A percentile compares a stretch with the other conserved stretches of the same genome.
phyloP scores from a whole-genome alignment of 2,329 filamentous ascomycete species.

The Penicillium digitatum region DNA sequence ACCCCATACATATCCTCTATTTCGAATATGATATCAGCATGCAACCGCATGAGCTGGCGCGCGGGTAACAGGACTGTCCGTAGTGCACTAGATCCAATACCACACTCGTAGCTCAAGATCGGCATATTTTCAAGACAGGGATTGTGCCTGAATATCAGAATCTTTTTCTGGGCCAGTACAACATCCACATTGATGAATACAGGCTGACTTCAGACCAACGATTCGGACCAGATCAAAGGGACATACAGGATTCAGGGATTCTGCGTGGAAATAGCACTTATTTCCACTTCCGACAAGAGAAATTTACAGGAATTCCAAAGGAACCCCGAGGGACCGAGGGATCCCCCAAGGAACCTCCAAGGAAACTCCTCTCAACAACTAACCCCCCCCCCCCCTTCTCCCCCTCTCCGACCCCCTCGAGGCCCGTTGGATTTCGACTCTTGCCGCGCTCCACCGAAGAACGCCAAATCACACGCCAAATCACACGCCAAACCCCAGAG shows the following conservation, averaged over 20 bases:
- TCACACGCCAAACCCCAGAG: no score
- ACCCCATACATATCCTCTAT: background rate
- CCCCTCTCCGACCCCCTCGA: background rate
- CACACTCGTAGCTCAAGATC: background rate
- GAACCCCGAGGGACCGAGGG: background rate
- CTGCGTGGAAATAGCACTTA: background rate
- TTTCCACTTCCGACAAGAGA: background rate
- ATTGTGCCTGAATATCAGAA: background rate
- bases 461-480: conserved; percentile 21
- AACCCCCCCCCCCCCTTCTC: background rate
- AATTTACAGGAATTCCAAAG: background rate
- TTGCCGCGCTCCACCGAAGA: conserved; percentile 15
- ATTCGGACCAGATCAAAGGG: background rate
- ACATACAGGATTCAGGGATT: no score
- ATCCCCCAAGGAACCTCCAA: background rate
- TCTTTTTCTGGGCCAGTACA: background rate
- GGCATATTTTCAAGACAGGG: background rate
- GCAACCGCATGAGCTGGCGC: conserved; percentile 9
- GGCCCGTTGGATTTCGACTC: conserved; percentile 10
- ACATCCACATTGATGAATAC: background rate
- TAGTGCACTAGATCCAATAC: background rate
- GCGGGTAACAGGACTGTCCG: conserved; percentile 8
- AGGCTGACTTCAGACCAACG: background rate
- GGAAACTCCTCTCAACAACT: background rate
- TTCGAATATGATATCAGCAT: conserved; percentile 12